phyloP scores from a whole-genome alignment of 2,329 filamentous ascomycete genomes.

The Diaporthe nobilis region DNA sequence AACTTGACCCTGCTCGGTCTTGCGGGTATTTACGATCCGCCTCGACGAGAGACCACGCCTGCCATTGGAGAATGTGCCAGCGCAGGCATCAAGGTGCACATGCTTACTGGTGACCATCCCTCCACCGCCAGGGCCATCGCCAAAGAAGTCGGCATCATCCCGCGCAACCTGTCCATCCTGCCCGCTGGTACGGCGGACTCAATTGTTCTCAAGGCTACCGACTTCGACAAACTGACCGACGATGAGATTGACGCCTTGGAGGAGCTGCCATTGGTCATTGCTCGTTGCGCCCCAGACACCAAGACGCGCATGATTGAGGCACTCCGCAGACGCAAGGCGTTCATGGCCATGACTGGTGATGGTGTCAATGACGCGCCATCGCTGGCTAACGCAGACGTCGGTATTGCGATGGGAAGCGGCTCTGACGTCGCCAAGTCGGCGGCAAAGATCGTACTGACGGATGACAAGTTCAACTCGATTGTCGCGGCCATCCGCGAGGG shows the following conservation, averaged over 20 bases:
- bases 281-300: conserved; percentile 86
- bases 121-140: conserved; percentile 85
- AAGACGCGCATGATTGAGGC: conserved; percentile 95
- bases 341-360: conserved; percentile 90
- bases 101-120: conserved; percentile 88
- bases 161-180: conserved; percentile 71
- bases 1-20: conserved; percentile 83
- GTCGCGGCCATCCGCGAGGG: conserved; percentile 87
- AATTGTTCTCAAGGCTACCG: conserved; percentile 81
- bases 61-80: conserved; percentile 79
- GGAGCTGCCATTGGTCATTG: conserved; percentile 84
- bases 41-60: conserved; percentile 82
- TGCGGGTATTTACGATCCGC: conserved; percentile 88
- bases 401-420: conserved; percentile 91
- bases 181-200: conserved; percentile 74
- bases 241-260: conserved; percentile 82
- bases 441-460: conserved; percentile 84
- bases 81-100: conserved; percentile 84
- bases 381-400: conserved; percentile 84
- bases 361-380: conserved; percentile 91
- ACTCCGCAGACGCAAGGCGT: conserved; percentile 80
- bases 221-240: conserved; percentile 84
- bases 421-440: conserved; percentile 90
- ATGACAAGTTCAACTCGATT: conserved; percentile 91
- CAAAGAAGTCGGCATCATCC: conserved; percentile 83